phyloP scores from a whole-genome alignment of 495 filamentous ascomycete species.

The Penicillium verhagenii region DNA sequence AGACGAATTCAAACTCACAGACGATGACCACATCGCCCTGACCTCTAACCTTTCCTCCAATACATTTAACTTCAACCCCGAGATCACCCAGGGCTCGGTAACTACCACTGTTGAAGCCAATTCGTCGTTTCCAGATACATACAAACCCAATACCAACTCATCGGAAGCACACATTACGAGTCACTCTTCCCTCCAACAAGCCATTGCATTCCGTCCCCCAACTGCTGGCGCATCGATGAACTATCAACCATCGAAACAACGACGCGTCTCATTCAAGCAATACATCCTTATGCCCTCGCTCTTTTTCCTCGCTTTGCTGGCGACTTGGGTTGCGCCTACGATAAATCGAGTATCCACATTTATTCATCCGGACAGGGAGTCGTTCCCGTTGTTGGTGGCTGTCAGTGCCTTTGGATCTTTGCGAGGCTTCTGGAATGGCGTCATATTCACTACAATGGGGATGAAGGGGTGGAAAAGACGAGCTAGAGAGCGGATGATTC shows the following conservation, averaged over 20 bases:
- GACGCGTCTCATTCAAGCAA: constrained; percentile 42
- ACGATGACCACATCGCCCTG: constrained; percentile 29
- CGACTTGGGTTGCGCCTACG: constrained; percentile 47
- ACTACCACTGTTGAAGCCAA: constrained; percentile 15
- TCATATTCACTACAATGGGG: constrained; percentile 44
- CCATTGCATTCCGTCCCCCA: not conserved
- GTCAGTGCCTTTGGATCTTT: constrained; percentile 42
- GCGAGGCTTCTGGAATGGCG: constrained; percentile 49
- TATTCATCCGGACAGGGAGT: constrained; percentile 27
- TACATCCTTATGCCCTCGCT: constrained; percentile 50
- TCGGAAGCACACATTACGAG: constrained; percentile 12
- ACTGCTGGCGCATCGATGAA: not conserved
- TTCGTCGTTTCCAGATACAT: not conserved
- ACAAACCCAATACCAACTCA: not conserved
- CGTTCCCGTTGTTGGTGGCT: constrained; percentile 37
- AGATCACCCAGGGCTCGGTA: constrained; percentile 12
- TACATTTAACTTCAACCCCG: constrained; percentile 6
- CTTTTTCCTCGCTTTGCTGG: constrained; percentile 45
- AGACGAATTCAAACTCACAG: constrained; percentile 34
- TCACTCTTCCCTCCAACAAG: constrained; percentile 8
- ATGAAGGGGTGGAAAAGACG: constrained; percentile 32
- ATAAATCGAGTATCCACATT: constrained; percentile 40
- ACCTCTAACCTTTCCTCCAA: constrained; percentile 12
- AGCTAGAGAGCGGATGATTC: not conserved
- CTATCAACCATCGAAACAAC: constrained; percentile 14